A percentile compares a stretch with the other conserved stretches of the same genome.
These are phyloP conservation scores for Moricandia arvensis DNA, from an alignment of 345 rosid species.

Conservation along the genomic window DNA sequence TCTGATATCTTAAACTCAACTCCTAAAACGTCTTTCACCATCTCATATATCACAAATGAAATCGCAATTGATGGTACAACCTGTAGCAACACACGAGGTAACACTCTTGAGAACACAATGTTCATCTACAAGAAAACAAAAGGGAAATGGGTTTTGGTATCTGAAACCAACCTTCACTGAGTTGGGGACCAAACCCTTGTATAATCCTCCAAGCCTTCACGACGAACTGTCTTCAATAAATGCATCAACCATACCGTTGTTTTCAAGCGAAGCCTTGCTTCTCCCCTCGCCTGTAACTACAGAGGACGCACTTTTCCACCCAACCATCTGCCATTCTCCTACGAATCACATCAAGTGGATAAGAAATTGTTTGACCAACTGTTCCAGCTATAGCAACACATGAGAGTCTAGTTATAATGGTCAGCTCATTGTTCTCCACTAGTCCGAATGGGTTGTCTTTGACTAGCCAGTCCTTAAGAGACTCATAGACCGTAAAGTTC, in stretches of 20 bases:
- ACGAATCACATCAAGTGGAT: constrained; percentile 94
- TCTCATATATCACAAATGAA: constrained; percentile 90
- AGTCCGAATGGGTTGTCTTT: constrained; percentile 63
- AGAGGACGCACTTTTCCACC: constrained; percentile 94
- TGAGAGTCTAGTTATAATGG: constrained; percentile 77
- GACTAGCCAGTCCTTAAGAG: constrained; percentile 81
- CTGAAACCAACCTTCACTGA: constrained; percentile 84
- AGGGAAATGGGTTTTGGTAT: no score
- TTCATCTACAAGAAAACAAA: background rate
- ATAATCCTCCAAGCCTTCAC: constrained; percentile 91
- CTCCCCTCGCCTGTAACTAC: constrained; percentile 75
- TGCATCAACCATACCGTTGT: constrained; percentile 86
- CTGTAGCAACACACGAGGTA: constrained; percentile 34
- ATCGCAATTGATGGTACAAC: constrained; percentile 96
- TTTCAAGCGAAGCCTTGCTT: constrained; percentile 54
- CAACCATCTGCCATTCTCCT: constrained; percentile 99
- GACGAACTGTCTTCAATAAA: constrained; percentile 83
- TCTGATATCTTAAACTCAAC: constrained; percentile 93
- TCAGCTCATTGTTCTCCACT: constrained; percentile 68
- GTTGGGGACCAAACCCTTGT: constrained; percentile 96
- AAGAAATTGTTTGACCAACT: constrained; percentile 94
- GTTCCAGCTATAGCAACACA: constrained; percentile 99
- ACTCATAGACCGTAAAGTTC: constrained; percentile 92
- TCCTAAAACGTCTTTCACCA: constrained; percentile 89
- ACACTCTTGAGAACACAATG: background rate